These are phyloP conservation scores for Calophaca sinica DNA, from an alignment of 306 rosid species.

Conservation along the genomic window DNA sequence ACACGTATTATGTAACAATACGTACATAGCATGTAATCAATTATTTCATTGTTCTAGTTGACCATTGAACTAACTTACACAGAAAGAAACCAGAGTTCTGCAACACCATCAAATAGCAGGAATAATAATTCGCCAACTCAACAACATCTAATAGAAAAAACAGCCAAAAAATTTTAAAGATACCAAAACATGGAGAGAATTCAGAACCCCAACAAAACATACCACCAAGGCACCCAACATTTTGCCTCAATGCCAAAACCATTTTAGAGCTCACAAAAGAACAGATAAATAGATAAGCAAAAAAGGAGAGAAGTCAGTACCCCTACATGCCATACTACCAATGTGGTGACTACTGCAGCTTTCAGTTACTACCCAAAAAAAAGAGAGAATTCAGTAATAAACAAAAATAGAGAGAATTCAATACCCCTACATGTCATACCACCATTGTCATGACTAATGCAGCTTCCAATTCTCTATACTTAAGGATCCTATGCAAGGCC, in stretches of 20 bases:
- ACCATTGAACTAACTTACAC: not conserved
- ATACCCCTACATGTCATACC: not conserved
- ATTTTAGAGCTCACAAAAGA: conserved; percentile 5
- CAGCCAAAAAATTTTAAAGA: conserved; percentile 7
- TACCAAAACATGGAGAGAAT: not conserved
- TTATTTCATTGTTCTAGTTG: conserved; percentile 30
- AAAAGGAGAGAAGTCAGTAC: conserved; percentile 1
- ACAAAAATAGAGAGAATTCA: conserved; percentile 8
- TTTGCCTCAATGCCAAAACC: conserved; percentile 12
- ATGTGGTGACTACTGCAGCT: no score
- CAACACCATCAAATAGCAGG: conserved; percentile 36
- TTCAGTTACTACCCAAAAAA: no score
- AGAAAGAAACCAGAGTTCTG: not conserved
- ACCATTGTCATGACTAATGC: not conserved
- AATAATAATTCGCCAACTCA: conserved; percentile 22
- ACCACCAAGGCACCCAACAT: conserved; percentile 9
- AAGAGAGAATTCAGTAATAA: not conserved
- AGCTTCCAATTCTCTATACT: conserved; percentile 26
- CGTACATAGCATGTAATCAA: not conserved
- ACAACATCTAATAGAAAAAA: conserved; percentile 8
- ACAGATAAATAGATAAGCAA: conserved; percentile 8
- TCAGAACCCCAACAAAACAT: not conserved
- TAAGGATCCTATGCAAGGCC: not conserved
- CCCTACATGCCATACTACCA: not conserved
- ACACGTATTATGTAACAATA: conserved; percentile 6